Base-by-base conservation (phyloP, 805 yeast genomes). In the Saturnispora bothae region DNA sequence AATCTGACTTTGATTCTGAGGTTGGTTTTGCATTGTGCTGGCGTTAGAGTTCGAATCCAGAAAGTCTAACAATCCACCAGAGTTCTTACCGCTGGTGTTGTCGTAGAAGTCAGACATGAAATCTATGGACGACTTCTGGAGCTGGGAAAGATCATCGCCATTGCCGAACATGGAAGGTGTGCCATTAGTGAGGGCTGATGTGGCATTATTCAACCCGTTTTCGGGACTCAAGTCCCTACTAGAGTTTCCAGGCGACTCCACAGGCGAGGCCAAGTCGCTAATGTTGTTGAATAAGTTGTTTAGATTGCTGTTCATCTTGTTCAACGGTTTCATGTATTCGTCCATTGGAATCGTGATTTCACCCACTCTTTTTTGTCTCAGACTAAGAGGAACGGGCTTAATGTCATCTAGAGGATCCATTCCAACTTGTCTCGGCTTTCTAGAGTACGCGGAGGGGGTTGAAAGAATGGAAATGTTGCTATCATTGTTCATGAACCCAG, bases 271-370 rank as follows among this genome's bases (percentile, higher is more conserved):
- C 17, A 39, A 30, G n/a, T 44, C 50, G 10, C 45, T 38, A n/a
- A 51, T 40, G 4, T 40, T 49, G 30, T 38, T 50, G 26, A 59
- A 30, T 13, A 59, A 48, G 23, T 51, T 54, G 28, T 55, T 50
- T 34, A 60, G 44, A 39, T 59, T 52, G 9, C 45, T 49, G 37
- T 56, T 58, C 63, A 59, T 60, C 19, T 60, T 52, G 38, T 58
- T 56, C 39, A 59, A 36, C 10, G 64, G 64, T 22, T 57, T 59
- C 14, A 60, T 56, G 38, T 56, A 60, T 38, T 60, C 65, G 34
- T 60, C 61, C 20, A 58, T 48, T 3, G 63, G 59, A 4, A 58
- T 41, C 2, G 53, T 36, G 4, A 58, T 58, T 41, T 58, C 63
- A 9, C 63, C 63, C 2, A 51, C 35, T 28, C 59, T 48, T 34